Percentiles rank a stretch among this genome's conserved stretches.
phyloP scores from a whole-genome alignment of 371 early-diverging fungal genomes.

The Saksenaea oblongispora region DNA sequence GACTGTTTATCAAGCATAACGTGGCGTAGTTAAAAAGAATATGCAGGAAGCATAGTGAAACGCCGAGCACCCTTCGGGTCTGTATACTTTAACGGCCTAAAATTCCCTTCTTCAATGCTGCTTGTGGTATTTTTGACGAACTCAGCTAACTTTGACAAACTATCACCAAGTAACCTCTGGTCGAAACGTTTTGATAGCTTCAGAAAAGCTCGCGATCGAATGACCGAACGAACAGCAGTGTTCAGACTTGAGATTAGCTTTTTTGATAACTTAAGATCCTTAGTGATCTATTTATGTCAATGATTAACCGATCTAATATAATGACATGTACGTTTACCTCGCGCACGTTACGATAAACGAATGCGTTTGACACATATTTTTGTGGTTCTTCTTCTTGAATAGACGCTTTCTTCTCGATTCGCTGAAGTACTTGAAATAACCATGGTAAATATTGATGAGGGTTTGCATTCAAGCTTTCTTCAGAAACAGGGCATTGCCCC shows the following conservation, averaged over 20 bases:
- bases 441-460: background rate
- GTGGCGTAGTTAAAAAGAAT: background rate
- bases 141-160: background rate
- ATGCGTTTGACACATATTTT: background rate
- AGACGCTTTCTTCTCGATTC: background rate
- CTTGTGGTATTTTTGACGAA: background rate
- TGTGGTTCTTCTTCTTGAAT: background rate
- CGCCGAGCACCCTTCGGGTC: constrained; percentile 3
- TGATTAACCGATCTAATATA: too few species aligned
- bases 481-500: background rate
- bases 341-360: background rate
- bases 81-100: constrained; percentile 2
- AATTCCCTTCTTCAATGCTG: background rate
- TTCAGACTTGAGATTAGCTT: background rate
- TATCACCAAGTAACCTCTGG: background rate
- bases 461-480: background rate
- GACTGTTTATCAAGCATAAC: background rate
- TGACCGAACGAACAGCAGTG: background rate
- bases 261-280: background rate
- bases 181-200: background rate
- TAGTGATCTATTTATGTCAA: background rate
- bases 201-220: background rate
- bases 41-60: background rate
- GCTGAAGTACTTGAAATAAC: background rate
- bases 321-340: background rate